Evolutionary conservation across 441 rosid species (phyloP), one percentile per base, ranked within the genome.

Genomic region (Erodium chrysanthum): DNA sequence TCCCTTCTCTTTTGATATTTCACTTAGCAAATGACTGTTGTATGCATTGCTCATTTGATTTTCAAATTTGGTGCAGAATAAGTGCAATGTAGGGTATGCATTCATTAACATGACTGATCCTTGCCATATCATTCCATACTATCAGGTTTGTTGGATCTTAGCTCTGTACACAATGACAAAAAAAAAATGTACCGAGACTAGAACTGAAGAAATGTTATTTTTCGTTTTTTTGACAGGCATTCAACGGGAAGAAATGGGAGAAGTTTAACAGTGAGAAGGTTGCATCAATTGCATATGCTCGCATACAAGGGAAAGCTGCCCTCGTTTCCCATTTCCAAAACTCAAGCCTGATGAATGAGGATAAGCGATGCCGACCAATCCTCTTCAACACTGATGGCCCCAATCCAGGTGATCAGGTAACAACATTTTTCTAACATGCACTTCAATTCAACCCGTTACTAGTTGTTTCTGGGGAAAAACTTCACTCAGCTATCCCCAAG

Each of bases 21-120:
- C 33, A 59, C 20, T 27, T 68, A 50, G 54, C 17, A 65, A 44
- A 69, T 22, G 10, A 37, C 7, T 9, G 10, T 6, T 20, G 37
- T 42, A 25, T 54, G 8, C 21, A 64, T 64, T 21, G 35, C 64
- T 79, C 23, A 72, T 70, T 66, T 63, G 48, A 61, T 4, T 61
- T 66, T 64, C 67, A 21, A 40, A 35, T 63, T 68, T 75, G 70
- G 58, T 81, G 81, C 86, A 88, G 91, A 88, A 88, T 71, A 86
- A 88, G 72, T 88, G 94, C 79, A 88, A 88, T 69, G 91, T 86
- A 42, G 94, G 94, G 5, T 86, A 88, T 74, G 91, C 94, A 46
- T 88, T 86, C 81, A 82, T 88, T 82, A 88, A 86, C 81, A 84
- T 88, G 91, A 79, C 78, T 27, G 85, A 82, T 27, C 85, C 91